These are phyloP conservation scores for Groenewaldozyma auringiensis DNA, from an alignment of 1,139 yeast species.

Conservation along the genomic window DNA sequence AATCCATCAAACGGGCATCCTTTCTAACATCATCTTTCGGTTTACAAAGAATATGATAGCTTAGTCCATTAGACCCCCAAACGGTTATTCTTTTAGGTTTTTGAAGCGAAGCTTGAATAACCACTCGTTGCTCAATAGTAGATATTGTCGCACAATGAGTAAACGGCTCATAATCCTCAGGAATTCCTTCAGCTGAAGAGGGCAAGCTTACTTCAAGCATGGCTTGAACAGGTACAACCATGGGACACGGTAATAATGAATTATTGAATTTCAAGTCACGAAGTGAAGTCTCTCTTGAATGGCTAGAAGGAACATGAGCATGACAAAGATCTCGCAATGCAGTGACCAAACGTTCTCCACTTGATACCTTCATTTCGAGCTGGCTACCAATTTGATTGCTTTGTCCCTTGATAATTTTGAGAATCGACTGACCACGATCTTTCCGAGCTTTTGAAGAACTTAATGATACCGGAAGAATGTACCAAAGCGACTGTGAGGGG, in stretches of 20 bases:
- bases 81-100: constrained; percentile 74
- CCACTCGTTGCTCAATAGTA: constrained; percentile 48
- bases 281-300: constrained; percentile 31
- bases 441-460: constrained; percentile 57
- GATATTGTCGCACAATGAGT: constrained; percentile 44
- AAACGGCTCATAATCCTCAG: constrained; percentile 47
- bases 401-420: constrained; percentile 18
- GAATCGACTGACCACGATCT: constrained; percentile 44
- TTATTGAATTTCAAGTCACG: constrained; percentile 39
- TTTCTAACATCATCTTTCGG: constrained; percentile 87
- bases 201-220: constrained; percentile 68
- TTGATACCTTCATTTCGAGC: neutral
- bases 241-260: constrained; percentile 48
- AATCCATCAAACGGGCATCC: constrained; percentile 91
- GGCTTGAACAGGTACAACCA: constrained; percentile 76
- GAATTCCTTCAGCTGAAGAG: constrained; percentile 36
- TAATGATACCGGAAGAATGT: constrained; percentile 62
- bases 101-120: constrained; percentile 73
- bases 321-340: constrained; percentile 26
- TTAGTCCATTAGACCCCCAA: constrained; percentile 67
- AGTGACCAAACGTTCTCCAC: neutral
- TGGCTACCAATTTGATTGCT: neutral
- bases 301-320: constrained; percentile 28
- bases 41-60: constrained; percentile 73
- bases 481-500: constrained; percentile 84